These are phyloP conservation scores for Davidsoniella virescens DNA, from an alignment of 2,329 filamentous ascomycete genomes.

Conservation along the genomic window DNA sequence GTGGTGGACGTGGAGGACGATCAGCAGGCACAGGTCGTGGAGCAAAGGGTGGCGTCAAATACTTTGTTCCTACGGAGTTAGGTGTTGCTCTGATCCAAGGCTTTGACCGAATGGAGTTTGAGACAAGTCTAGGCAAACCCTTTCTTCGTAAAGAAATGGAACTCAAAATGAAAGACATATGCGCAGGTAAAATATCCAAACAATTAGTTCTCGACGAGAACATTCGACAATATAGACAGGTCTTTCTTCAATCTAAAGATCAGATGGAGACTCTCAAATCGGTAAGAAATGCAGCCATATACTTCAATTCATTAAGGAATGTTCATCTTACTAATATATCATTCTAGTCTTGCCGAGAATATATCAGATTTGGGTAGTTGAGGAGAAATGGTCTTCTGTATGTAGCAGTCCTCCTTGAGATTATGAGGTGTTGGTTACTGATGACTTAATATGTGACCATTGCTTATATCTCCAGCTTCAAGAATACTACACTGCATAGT, in stretches of 20 bases:
- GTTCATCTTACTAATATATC: neutral
- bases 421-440: no score
- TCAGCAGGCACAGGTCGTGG: conserved; percentile 20
- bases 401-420: no score
- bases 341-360: conserved; percentile 2
- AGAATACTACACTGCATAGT: no score
- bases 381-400: no score
- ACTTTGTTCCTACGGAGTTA: conserved; percentile 84
- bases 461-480: no score
- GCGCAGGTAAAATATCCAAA: conserved; percentile 65
- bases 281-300: conserved; percentile 27
- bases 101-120: conserved; percentile 86
- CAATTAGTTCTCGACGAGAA: conserved; percentile 66
- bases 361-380: neutral
- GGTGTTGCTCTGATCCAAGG: conserved; percentile 86
- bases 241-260: conserved; percentile 68
- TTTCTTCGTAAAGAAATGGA: conserved; percentile 98
- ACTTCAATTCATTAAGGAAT: neutral
- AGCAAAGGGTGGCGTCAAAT: conserved; percentile 41
- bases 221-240: conserved; percentile 68
- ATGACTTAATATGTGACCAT: no score
- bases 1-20: conserved; percentile 28
- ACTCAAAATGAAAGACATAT: conserved; percentile 89
- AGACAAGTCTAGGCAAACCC: conserved; percentile 84
- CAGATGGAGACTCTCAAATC: conserved; percentile 51